Percentiles rank a stretch among this genome's conserved stretches.
These are phyloP conservation scores for Garcia nutans DNA, from an alignment of 345 rosid genomes.

Conservation along the genomic window DNA sequence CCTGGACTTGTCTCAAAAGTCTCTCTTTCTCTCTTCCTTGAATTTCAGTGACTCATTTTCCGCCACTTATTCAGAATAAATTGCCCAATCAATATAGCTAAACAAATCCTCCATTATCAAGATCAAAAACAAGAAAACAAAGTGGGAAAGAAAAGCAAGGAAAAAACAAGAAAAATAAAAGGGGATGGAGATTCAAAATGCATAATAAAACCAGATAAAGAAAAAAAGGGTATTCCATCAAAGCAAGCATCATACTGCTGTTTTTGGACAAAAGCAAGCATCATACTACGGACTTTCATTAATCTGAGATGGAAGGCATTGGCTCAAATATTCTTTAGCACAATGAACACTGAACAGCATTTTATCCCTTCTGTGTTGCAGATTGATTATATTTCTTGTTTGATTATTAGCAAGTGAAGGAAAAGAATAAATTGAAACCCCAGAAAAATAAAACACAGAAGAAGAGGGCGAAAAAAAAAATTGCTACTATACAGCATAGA, in stretches of 20 bases:
- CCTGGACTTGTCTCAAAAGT: no score
- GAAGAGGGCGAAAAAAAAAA: not conserved
- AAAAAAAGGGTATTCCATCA: not conserved
- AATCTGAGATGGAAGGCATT: constrained; percentile 1
- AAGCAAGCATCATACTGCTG: not conserved
- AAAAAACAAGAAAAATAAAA: no score
- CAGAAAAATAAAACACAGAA: not conserved
- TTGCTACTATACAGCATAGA: constrained; percentile 31
- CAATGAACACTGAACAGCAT: not conserved
- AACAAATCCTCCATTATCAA: no score
- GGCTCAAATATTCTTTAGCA: constrained; percentile 18
- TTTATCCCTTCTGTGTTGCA: constrained; percentile 11
- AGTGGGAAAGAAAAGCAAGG: not conserved
- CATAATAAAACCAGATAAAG: not conserved
- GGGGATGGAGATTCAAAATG: not conserved
- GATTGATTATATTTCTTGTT: constrained; percentile 14
- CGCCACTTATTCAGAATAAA: no score
- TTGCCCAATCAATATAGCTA: no score
- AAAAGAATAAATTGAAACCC: not conserved
- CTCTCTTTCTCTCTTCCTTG: not conserved
- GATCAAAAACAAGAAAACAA: no score
- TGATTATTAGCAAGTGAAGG: constrained; percentile 22
- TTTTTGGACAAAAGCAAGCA: no score
- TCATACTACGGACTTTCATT: no score
- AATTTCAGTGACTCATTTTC: no score